These are phyloP conservation scores for Podaxis mareebaensis DNA, from an alignment of 768 basidiomycete species.

Conservation along the genomic window DNA sequence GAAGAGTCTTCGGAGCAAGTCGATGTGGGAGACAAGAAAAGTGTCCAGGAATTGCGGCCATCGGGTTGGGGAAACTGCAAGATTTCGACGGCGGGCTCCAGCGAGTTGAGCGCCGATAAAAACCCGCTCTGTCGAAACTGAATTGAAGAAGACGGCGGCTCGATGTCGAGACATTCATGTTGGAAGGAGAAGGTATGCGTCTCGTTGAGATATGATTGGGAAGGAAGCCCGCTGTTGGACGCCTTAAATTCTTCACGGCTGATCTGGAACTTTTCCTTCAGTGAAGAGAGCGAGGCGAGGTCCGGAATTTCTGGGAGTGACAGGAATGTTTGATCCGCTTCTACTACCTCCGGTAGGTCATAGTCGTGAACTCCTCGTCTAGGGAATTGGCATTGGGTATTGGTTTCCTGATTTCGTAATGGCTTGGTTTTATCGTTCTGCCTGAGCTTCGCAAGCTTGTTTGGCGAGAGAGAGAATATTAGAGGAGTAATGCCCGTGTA, in stretches of 20 bases:
- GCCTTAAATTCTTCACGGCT: not conserved
- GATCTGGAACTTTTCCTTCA: not conserved
- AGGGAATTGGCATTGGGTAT: not conserved
- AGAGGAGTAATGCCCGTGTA: not conserved
- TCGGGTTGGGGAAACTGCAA: conserved; percentile 28
- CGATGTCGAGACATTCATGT: not conserved
- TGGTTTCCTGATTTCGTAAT: not conserved
- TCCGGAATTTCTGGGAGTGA: conserved; percentile 15
- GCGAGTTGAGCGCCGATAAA: not conserved
- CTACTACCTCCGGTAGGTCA: not conserved
- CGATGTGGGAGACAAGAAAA: conserved; percentile 26
- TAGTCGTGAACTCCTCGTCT: not conserved
- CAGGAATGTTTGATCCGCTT: not conserved
- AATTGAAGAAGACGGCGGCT: conserved; percentile 11
- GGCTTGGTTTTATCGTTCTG: not conserved
- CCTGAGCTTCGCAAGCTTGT: not conserved
- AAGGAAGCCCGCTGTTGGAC: not conserved
- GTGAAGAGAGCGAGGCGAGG: conserved; percentile 7
- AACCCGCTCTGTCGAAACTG: not conserved
- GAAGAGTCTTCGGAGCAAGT: conserved; percentile 14
- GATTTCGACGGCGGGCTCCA: not conserved
- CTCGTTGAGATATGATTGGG: not conserved
- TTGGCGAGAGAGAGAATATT: not conserved
- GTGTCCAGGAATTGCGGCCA: conserved; percentile 31
- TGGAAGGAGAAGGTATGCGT: not conserved